A percentile compares a stretch with the other conserved stretches of the same genome.
Conservation (phyloP, 768 basidiomycete genomes). For the Hygrocybe coccinea region DNA sequence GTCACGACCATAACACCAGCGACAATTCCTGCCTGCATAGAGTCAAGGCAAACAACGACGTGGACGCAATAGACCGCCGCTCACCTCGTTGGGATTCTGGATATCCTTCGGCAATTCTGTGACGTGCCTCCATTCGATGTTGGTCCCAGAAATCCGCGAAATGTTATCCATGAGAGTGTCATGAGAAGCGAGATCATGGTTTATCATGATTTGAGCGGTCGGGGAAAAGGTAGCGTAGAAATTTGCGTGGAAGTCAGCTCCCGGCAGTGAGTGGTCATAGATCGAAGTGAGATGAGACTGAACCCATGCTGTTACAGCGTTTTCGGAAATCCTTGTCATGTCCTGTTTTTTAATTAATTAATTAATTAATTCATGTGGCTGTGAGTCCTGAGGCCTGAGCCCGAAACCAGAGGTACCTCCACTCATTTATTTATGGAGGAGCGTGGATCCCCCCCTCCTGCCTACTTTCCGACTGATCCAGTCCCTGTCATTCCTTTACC, state of each 20-base stretch:
- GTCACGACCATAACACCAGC: slow-evolving; percentile 38
- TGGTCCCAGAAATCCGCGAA: slow-evolving; percentile 13
- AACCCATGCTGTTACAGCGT: slow-evolving; percentile 29
- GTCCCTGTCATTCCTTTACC: too few species aligned
- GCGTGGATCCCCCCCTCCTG: too few species aligned
- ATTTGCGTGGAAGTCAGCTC: slow-evolving; percentile 6
- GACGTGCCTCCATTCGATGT: slow-evolving; percentile 34
- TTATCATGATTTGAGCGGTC: slow-evolving; percentile 28
- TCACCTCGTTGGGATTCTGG: slow-evolving; percentile 2
- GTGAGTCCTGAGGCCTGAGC: too few species aligned
- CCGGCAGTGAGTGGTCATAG: slow-evolving; percentile 21
- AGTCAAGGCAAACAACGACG: background rate
- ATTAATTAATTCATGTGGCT: too few species aligned
- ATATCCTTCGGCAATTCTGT: slow-evolving; percentile 24
- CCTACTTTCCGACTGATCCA: too few species aligned
- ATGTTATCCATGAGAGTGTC: slow-evolving; percentile 28
- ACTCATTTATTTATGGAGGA: too few species aligned
- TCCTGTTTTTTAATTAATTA: too few species aligned
- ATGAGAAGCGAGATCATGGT: slow-evolving; percentile 25
- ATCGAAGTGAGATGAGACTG: slow-evolving; percentile 23
- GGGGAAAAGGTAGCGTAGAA: slow-evolving; percentile 32
- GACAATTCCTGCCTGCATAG: slow-evolving; percentile 31
- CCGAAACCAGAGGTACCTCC: too few species aligned
- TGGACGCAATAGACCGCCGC: background rate
- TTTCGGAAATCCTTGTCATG: too few species aligned